Conservation (phyloP, 2,329 filamentous ascomycete genomes). For the Sarocladium strictum region DNA sequence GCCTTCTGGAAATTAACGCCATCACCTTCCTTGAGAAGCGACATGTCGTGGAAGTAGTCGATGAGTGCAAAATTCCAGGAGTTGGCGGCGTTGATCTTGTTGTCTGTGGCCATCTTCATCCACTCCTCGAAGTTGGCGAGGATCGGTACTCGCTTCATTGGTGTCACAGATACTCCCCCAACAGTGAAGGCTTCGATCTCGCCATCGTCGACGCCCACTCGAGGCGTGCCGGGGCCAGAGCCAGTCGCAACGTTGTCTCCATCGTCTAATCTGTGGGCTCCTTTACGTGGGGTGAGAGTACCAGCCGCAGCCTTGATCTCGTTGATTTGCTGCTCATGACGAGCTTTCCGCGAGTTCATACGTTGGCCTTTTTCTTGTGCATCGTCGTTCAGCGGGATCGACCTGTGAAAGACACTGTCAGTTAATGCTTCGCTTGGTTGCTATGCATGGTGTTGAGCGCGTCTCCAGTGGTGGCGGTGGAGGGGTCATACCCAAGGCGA, state of each 20-base stretch:
- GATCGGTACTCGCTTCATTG: conserved; percentile 92
- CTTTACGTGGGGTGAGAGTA: conserved; percentile 55
- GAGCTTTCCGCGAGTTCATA: conserved; percentile 78
- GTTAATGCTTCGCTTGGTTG: conserved; percentile 14
- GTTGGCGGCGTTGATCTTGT: conserved; percentile 97
- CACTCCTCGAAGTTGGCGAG: conserved; percentile 98
- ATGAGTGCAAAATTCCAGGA: conserved; percentile 99
- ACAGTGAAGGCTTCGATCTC: conserved; percentile 56
- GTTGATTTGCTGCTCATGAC: conserved; percentile 87
- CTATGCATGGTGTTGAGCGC: conserved; percentile 7
- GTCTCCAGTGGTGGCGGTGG: conserved; percentile 9
- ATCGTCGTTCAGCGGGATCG: conserved; percentile 95
- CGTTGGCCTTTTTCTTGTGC: conserved; percentile 84
- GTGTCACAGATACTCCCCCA: conserved; percentile 73
- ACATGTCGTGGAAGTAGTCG: conserved; percentile 99
- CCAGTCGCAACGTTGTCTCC: conserved; percentile 50
- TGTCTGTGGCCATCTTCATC: conserved; percentile 99
- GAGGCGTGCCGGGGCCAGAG: conserved; percentile 50
- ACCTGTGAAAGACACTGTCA: conserved; percentile 36
- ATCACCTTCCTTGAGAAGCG: conserved; percentile 88
- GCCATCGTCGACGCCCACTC: conserved; percentile 36
- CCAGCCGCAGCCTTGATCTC: conserved; percentile 66
- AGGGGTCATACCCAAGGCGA: conserved; percentile 9
- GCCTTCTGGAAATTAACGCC: conserved; percentile 98
- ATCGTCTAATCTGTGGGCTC: conserved; percentile 52